These are phyloP conservation scores for Peronospora destructor DNA, from an alignment of 352 stramenopile species.

Conservation along the genomic window DNA sequence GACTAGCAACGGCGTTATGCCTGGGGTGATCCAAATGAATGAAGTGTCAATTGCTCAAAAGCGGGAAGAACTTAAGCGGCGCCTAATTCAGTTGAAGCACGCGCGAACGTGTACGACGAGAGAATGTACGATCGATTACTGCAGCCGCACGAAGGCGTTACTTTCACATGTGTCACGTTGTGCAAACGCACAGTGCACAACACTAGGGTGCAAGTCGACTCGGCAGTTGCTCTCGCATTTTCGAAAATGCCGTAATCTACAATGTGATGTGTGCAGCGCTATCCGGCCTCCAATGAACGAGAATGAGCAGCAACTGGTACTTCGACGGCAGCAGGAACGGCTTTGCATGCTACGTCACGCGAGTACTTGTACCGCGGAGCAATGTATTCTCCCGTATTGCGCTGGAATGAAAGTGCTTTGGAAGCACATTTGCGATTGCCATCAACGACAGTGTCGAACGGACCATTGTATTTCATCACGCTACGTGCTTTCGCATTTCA, in stretches of 20 bases:
- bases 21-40: slow-evolving; percentile 65
- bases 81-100: slow-evolving; percentile 83
- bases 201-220: slow-evolving; percentile 84
- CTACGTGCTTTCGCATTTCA: slow-evolving; percentile 87
- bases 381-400: slow-evolving; percentile 80
- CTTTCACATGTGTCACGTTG: slow-evolving; percentile 78
- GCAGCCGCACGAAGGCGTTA: slow-evolving; percentile 70
- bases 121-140: slow-evolving; percentile 79
- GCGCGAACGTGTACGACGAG: slow-evolving; percentile 69
- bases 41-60: slow-evolving; percentile 81
- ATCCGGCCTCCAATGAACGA: slow-evolving; percentile 86
- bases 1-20: slow-evolving; percentile 17
- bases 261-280: slow-evolving; percentile 82
- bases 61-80: slow-evolving; percentile 76
- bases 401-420: slow-evolving; percentile 85
- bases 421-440: slow-evolving; percentile 88
- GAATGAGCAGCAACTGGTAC: slow-evolving; percentile 76
- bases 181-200: slow-evolving; percentile 79
- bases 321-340: slow-evolving; percentile 79
- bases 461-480: slow-evolving; percentile 85
- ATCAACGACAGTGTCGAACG: slow-evolving; percentile 80
- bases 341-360: slow-evolving; percentile 84
- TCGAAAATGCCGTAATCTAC: slow-evolving; percentile 81
- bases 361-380: slow-evolving; percentile 58
- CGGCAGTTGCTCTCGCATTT: slow-evolving; percentile 83